Percentiles rank a stretch among this genome's conserved stretches.
Conservation (phyloP, 139 green algal species). For the Chlamydomonas sp. region DNA sequence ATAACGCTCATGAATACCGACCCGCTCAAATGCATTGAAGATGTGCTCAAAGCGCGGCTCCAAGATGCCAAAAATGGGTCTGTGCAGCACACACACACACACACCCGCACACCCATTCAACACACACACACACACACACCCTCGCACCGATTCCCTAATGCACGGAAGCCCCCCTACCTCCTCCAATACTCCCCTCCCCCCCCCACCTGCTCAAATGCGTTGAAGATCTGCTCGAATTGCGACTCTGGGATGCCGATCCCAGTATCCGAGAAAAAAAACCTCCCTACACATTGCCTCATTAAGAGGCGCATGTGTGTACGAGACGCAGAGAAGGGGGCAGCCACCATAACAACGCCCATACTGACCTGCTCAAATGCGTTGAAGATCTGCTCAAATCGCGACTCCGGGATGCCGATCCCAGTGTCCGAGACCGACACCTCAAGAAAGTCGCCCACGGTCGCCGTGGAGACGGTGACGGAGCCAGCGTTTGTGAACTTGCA, state of each 20-base stretch:
- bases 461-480: constrained; percentile 15
- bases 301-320: too few species aligned
- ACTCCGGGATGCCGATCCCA: constrained; percentile 53
- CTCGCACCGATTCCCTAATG: too few species aligned
- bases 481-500: constrained; percentile 48
- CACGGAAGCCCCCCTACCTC: too few species aligned
- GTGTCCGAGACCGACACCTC: constrained; percentile 57
- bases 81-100: too few species aligned
- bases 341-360: too few species aligned
- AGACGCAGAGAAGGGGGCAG: too few species aligned
- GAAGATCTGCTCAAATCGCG: constrained; percentile 36
- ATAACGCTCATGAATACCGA: too few species aligned
- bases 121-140: too few species aligned
- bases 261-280: too few species aligned
- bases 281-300: too few species aligned
- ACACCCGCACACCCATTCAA: too few species aligned
- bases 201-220: constrained; percentile 26
- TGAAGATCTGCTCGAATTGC: constrained; percentile 20
- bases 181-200: neutral
- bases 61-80: constrained; percentile 52
- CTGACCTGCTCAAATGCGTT: constrained; percentile 39
- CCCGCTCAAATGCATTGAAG: constrained; percentile 40
- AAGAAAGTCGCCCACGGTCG: constrained; percentile 23
- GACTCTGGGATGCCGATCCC: constrained; percentile 21
- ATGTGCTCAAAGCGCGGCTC: constrained; percentile 34